These are phyloP conservation scores for Yamadazyma dushanensis DNA, from an alignment of 1,139 yeast genomes.

Conservation along the genomic window DNA sequence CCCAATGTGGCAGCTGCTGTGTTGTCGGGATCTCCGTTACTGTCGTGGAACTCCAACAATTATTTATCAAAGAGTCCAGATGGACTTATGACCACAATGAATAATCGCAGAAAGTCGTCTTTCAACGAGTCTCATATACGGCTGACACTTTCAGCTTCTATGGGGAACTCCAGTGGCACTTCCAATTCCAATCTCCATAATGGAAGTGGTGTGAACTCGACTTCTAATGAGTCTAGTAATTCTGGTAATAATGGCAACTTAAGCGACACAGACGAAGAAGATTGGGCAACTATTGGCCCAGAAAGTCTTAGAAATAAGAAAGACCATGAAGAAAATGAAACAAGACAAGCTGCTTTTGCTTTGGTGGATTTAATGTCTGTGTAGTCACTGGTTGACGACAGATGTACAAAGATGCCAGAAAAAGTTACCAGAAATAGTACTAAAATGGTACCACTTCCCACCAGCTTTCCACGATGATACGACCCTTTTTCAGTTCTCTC, in stretches of 20 bases:
- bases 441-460: too few relatives aligned
- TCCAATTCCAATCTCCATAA: conserved; percentile 4
- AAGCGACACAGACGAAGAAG: conserved; percentile 86
- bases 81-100: conserved; percentile 10
- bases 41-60: conserved; percentile 24
- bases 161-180: conserved; percentile 7
- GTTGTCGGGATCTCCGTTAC: conserved; percentile 25
- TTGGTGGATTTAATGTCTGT: conserved; percentile 53
- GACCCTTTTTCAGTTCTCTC: conserved; percentile 2
- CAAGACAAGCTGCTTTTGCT: conserved; percentile 58
- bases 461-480: neutral
- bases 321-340: conserved; percentile 35
- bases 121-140: conserved; percentile 47
- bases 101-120: conserved; percentile 41
- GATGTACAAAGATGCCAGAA: too few relatives aligned
- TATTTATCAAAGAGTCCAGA: conserved; percentile 22
- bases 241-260: conserved; percentile 10
- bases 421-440: too few relatives aligned
- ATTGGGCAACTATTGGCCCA: conserved; percentile 90
- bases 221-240: conserved; percentile 5
- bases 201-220: conserved; percentile 3
- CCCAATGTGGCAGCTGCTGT: conserved; percentile 16
- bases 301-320: conserved; percentile 46
- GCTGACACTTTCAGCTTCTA: conserved; percentile 37
- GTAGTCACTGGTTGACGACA: too few relatives aligned